Conservation (phyloP, 176 grass and related monocot species). For the Carex scoparia region DNA sequence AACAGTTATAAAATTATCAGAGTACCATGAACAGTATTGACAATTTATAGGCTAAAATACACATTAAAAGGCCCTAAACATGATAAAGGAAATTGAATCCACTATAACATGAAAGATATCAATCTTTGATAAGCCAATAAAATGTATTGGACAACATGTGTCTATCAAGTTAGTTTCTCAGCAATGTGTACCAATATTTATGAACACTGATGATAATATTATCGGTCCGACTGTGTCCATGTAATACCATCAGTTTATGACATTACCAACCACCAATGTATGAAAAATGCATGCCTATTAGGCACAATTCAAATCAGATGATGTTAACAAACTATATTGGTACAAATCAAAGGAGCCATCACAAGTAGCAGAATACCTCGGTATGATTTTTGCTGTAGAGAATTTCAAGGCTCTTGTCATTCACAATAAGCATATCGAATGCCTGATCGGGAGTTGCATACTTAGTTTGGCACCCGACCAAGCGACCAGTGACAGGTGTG, state of each 20-base stretch:
- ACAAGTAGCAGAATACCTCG: conserved; percentile 14
- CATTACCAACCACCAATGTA: background rate
- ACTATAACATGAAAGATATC: background rate
- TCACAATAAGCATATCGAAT: conserved; percentile 51
- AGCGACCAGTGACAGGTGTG: conserved; percentile 64
- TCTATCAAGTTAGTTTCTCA: background rate
- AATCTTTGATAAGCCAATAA: background rate
- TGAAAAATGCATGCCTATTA: background rate
- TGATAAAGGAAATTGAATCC: background rate
- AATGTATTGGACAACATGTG: background rate
- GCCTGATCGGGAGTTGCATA: conserved; percentile 38
- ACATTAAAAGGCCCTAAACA: background rate
- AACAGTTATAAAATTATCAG: background rate
- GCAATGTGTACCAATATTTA: background rate
- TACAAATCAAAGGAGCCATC: background rate
- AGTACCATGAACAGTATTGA: background rate
- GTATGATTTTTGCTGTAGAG: conserved; percentile 78
- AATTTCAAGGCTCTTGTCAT: conserved; percentile 45
- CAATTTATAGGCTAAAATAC: background rate
- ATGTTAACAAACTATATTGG: background rate
- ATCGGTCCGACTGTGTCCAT: background rate
- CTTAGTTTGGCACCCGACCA: conserved; percentile 72
- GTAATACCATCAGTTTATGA: background rate
- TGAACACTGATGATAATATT: background rate
- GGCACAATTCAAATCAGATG: background rate